These are phyloP conservation scores for Colletotrichum sp. DNA, from an alignment of 2,329 filamentous ascomycete species.

Conservation along the genomic window DNA sequence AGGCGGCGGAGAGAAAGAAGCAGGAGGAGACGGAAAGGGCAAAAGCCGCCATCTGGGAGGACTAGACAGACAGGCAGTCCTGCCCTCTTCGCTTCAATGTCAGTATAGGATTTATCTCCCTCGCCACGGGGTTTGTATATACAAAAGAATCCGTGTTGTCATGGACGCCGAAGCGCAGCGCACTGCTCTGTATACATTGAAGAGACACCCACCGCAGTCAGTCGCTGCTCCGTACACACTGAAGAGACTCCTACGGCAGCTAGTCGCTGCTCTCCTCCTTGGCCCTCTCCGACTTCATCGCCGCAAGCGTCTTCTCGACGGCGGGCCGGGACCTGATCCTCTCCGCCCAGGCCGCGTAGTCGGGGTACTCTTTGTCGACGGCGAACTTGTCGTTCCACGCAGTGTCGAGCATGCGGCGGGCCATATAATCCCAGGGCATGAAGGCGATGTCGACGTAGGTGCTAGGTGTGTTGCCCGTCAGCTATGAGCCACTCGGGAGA, in stretches of 20 bases:
- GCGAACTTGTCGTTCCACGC: constrained; percentile 25
- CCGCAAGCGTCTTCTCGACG: constrained; percentile 27
- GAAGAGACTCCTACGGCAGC: neutral
- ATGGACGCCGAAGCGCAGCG: neutral
- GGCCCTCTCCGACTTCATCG: neutral
- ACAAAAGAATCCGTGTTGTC: neutral
- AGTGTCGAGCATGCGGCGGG: constrained; percentile 21
- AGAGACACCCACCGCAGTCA: neutral
- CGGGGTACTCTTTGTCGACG: constrained; percentile 36
- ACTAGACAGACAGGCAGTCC: constrained; percentile 41
- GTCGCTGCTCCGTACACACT: neutral
- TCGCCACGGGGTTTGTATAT: neutral
- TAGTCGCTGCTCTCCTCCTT: neutral
- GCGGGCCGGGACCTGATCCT: constrained; percentile 34
- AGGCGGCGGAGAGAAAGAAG: constrained; percentile 64
- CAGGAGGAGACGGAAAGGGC: constrained; percentile 73
- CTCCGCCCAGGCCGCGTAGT: constrained; percentile 38
- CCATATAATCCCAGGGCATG: constrained; percentile 29
- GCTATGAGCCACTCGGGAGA: neutral
- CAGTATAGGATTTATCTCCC: neutral
- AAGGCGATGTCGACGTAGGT: constrained; percentile 39
- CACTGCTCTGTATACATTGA: neutral
- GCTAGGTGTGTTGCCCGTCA: neutral
- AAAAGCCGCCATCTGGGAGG: constrained; percentile 89
- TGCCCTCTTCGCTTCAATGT: neutral